Conservation (phyloP, 768 basidiomycete genomes). For the Dentipellis sp. region DNA sequence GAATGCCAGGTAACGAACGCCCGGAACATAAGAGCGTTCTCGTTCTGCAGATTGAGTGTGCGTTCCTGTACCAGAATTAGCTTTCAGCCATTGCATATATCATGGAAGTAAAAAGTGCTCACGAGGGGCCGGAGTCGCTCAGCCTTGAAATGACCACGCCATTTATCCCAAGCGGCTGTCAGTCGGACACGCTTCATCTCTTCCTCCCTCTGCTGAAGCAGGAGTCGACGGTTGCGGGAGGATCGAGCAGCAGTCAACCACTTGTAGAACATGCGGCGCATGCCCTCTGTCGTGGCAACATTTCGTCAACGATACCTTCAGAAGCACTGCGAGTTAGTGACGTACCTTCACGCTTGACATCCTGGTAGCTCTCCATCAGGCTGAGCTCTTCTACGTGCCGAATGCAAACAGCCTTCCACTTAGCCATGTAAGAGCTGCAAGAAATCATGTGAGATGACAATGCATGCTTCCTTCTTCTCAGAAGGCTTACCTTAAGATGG, state of each 20-base stretch:
- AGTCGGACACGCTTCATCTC: conserved; percentile 46
- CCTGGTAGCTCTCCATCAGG: conserved; percentile 78
- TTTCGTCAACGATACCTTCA: background rate
- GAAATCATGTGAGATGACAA: background rate
- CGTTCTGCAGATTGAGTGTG: conserved; percentile 48
- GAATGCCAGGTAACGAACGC: conserved; percentile 69
- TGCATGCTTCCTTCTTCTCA: background rate
- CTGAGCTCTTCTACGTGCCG: conserved; percentile 64
- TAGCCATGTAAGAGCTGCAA: conserved; percentile 46
- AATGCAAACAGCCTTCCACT: conserved; percentile 56
- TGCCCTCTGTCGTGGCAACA: conserved; percentile 37
- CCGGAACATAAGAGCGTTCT: conserved; percentile 53
- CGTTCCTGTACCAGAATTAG: conserved; percentile 24
- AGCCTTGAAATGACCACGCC: conserved; percentile 65
- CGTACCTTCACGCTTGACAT: conserved; percentile 72
- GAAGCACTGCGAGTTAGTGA: background rate
- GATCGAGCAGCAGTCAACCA: conserved; percentile 59
- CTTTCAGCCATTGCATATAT: background rate
- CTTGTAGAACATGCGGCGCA: conserved; percentile 57
- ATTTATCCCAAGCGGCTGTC: conserved; percentile 63
- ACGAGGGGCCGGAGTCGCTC: conserved; percentile 60
- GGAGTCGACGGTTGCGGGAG: conserved; percentile 49
- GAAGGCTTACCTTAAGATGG: background rate
- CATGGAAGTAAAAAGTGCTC: conserved; percentile 15
- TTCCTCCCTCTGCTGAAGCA: conserved; percentile 52